Evolutionary conservation across 257 asterid genomes (phyloP), one percentile per base, ranked within the genome.

Genomic region (Coffea eugenioides): DNA sequence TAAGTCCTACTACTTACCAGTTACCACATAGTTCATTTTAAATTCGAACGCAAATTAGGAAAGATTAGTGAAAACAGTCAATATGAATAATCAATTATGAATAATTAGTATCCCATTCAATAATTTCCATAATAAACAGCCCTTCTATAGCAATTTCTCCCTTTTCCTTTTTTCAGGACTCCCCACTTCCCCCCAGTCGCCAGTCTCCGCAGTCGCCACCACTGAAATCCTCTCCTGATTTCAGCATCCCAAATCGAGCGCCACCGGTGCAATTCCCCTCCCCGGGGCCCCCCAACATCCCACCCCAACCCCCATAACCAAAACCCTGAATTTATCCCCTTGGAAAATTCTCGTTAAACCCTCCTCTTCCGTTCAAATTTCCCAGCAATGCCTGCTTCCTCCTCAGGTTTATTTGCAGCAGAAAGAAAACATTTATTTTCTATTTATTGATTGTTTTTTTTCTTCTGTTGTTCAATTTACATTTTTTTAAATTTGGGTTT

Each of bases 371-470:
- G 0, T 27, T 62, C 39, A 62, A 81, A 14, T 84, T 83, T 69
- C 59, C 74, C 70, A 84, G 89, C 90, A 91, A 95, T 93, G 98
- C 98, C 98, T 85, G 97, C 95, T 91, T 93, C 97, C 82, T 89
- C 97, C 82, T 87, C 97, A 89, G 98, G 98, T 89, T 73, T 34
- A 31, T 62, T 54, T 39, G 43, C 43, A 39, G 4, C 43, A 39
- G 43, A 4, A 39, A 39, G 5, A 39, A 39, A 2, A 4, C 43
- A 39, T 39, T 39, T 39, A 2, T 11, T 54, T 62, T n/a, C 74
- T 8, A 34, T 12, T 8, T 67, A 45, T 71, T 15, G 34, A 31
- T 73, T 65, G 48, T 48, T 75, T 48, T 67, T 70, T 72, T n/a
- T 62, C 54, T 62, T 59, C 59, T 66, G 54, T 70, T 39, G 77